A percentile compares a stretch with the other conserved stretches of the same genome.
phyloP scores from a whole-genome alignment of 2,329 filamentous ascomycete species.

The Aureobasidium leucospermi region DNA sequence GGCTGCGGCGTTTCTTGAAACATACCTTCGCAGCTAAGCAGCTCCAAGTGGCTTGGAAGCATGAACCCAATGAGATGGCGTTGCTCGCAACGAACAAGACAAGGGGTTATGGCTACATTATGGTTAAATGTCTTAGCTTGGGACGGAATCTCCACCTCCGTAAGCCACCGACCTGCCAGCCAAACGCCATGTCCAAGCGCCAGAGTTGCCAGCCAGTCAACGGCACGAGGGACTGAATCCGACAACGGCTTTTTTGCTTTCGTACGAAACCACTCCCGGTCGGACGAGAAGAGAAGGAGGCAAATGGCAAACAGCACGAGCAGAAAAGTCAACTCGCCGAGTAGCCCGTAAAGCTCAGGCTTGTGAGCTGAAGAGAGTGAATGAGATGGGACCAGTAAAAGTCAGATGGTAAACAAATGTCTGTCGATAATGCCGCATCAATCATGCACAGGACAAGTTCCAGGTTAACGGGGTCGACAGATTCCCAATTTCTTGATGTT shows the following conservation, averaged over 20 bases:
- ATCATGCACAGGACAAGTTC: constrained; percentile 2
- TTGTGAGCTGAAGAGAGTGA: not conserved
- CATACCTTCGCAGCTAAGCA: constrained; percentile 3
- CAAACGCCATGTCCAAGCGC: constrained; percentile 13
- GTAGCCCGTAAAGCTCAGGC: not conserved
- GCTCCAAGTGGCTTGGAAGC: constrained; percentile 7
- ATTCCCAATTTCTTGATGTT: not conserved
- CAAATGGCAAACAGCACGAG: not conserved
- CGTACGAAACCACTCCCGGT: constrained; percentile 8
- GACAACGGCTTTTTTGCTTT: constrained; percentile 10
- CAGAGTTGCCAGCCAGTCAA: constrained; percentile 4
- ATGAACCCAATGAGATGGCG: constrained; percentile 3
- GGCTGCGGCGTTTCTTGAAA: constrained; percentile 11
- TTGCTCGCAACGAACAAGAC: constrained; percentile 6
- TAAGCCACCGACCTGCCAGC: constrained; percentile 9
- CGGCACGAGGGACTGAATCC: not conserved
- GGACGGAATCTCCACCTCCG: constrained; percentile 11
- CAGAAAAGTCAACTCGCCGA: constrained; percentile 1
- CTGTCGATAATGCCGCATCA: not conserved
- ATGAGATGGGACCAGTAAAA: not conserved
- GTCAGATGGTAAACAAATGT: not conserved
- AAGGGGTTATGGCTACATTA: constrained; percentile 7
- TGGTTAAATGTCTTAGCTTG: constrained; percentile 11
- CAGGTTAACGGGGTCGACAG: constrained; percentile 5
- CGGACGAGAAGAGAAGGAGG: not conserved